Evolutionary conservation across 805 yeast genomes (phyloP), one percentile per base, ranked within the genome.

Genomic region (Candida chilensis): DNA sequence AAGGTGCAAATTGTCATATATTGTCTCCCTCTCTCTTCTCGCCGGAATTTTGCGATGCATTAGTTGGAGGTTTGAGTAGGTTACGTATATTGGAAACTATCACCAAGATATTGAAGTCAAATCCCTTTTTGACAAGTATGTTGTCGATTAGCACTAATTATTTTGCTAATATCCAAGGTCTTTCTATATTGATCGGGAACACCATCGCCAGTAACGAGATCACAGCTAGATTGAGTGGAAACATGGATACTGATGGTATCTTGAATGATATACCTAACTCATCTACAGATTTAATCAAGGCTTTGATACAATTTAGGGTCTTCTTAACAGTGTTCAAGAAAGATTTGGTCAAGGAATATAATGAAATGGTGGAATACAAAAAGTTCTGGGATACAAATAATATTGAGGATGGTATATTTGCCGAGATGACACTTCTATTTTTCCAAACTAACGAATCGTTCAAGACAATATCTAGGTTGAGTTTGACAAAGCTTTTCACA

Each of bases 151-250:
- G 17, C 16, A 32, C 24, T 12, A 27, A 28, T 16, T 21, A 10
- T 13, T 27, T 32, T 27, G 17, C 37, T 6, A 24, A 28, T 15
- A 31, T 53, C 15, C 42, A 37, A 28, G 43, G 40, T 10, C 25
- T 51, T 5, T 46, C 61, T 1, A 37, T 38, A 4, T 32, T 57
- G 10, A 42, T 71, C 26, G 69, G 73, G 2, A 60, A 67, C 36
- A 67, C 78, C 0, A 62, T 80, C 16, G 60, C 69, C 16, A 71
- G 76, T 65, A 50, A 65, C 22, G 88, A 81, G 41, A 67, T 78
- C 15, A 42, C 78, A 0, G 60, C 76, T 1, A 62, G 88, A 44
- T 45, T 66, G n/a, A 64, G 67, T 12, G 65, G 60, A 2, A 33
- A 28, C 6, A 36, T 37, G 10, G 43, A 52, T 11, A 46, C 45